phyloP scores from a whole-genome alignment of 106 monocot genomes.

The Triglochin maritima region DNA sequence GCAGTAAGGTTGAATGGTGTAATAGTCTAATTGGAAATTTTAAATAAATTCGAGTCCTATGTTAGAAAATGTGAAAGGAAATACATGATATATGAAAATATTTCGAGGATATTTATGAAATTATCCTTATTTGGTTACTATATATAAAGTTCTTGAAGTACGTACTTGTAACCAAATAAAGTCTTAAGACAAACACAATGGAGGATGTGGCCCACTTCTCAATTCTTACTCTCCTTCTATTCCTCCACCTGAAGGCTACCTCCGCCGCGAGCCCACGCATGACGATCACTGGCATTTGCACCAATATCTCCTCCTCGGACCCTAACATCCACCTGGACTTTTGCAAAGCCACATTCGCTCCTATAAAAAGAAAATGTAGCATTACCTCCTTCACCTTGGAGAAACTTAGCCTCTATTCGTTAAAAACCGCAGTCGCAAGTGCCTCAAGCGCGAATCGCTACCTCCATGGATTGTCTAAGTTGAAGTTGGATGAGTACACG shows the following conservation, averaged over 20 bases:
- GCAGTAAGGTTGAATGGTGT: too few relatives aligned
- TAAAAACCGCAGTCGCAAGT: conserved; percentile 5
- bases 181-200: too few relatives aligned
- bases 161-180: too few relatives aligned
- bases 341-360: conserved; percentile 12
- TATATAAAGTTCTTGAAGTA: too few relatives aligned
- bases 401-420: conserved; percentile 8
- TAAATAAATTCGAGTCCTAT: too few relatives aligned
- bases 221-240: background rate
- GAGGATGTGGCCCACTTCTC: background rate
- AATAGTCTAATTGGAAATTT: too few relatives aligned
- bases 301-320: background rate
- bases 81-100: too few relatives aligned
- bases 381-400: background rate
- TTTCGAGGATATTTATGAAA: too few relatives aligned
- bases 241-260: background rate
- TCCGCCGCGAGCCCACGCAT: background rate
- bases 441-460: background rate
- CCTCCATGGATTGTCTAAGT: conserved; percentile 4
- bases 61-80: too few relatives aligned
- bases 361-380: background rate
- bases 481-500: background rate
- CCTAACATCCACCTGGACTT: conserved; percentile 22
- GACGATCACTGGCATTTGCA: conserved; percentile 5
- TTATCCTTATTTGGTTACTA: too few relatives aligned